These are phyloP conservation scores for Penicillium diatomitis DNA, from an alignment of 495 filamentous ascomycete genomes.

Conservation along the genomic window DNA sequence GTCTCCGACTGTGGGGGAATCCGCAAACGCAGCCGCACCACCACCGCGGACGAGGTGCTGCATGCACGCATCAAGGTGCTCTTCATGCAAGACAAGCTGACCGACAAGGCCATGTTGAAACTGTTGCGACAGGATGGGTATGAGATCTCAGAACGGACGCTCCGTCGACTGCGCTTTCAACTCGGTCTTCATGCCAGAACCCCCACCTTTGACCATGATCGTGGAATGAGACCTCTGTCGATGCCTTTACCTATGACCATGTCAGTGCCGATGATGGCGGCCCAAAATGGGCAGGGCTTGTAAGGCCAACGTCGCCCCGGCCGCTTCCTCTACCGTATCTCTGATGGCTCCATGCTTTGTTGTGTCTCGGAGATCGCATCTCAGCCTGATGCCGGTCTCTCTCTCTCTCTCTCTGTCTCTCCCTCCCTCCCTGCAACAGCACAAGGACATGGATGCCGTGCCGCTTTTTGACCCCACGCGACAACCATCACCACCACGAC, in stretches of 20 bases:
- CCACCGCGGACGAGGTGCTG: constrained; percentile 18
- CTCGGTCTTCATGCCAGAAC: constrained; percentile 19
- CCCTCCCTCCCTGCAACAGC: no score
- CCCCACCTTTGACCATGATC: constrained; percentile 11
- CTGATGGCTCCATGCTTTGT: neutral
- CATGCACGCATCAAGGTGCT: constrained; percentile 20
- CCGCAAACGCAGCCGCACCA: constrained; percentile 20
- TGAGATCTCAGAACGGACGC: constrained; percentile 19
- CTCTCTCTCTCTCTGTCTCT: no score
- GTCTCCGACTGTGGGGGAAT: constrained; percentile 24
- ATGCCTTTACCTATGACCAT: constrained; percentile 3
- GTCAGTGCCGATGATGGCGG: constrained; percentile 1
- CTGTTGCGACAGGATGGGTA: constrained; percentile 18
- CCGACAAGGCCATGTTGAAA: constrained; percentile 22
- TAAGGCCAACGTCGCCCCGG: neutral
- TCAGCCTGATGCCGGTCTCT: no score
- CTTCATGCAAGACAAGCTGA: constrained; percentile 18
- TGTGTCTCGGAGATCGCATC: no score
- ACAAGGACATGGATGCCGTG: neutral
- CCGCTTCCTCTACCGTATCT: neutral
- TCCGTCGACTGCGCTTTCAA: constrained; percentile 18
- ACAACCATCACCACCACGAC: neutral
- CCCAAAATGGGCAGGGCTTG: neutral
- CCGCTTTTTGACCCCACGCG: neutral
- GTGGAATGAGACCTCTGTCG: neutral